These are phyloP conservation scores for Rheum nobile DNA, from an alignment of 148 eudicot species.

Conservation along the genomic window DNA sequence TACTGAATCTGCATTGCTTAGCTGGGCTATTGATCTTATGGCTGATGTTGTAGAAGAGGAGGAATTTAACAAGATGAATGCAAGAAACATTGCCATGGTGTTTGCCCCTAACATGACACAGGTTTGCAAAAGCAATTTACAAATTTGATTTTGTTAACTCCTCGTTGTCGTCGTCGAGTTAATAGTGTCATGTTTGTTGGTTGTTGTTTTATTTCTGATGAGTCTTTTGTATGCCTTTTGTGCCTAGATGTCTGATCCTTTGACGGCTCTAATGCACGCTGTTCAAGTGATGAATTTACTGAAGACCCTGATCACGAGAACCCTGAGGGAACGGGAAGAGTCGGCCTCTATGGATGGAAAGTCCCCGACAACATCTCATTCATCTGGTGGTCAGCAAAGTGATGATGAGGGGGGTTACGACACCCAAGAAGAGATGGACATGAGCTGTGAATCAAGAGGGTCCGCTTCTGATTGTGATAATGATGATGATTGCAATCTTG, in stretches of 20 bases:
- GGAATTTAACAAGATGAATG: constrained; percentile 86
- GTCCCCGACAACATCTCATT: constrained; percentile 58
- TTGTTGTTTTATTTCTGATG: background rate
- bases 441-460: constrained; percentile 48
- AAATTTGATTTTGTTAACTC: too few relatives aligned
- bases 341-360: constrained; percentile 27
- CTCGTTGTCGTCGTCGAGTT: too few relatives aligned
- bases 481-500: constrained; percentile 11
- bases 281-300: constrained; percentile 97
- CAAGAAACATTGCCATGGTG: constrained; percentile 86
- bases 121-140: constrained; percentile 21
- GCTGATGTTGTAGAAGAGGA: constrained; percentile 95
- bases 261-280: constrained; percentile 88
- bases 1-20: constrained; percentile 64
- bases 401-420: constrained; percentile 38
- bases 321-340: constrained; percentile 69
- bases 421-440: constrained; percentile 61
- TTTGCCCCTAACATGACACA: constrained; percentile 97
- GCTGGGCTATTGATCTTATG: constrained; percentile 95
- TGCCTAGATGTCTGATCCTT: constrained; percentile 88
- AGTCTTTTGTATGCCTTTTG: background rate
- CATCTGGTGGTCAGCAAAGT: constrained; percentile 25
- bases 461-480: constrained; percentile 40
- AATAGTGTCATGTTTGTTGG: too few relatives aligned
- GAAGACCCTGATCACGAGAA: constrained; percentile 65